These are phyloP conservation scores for Hymenoscyphus repandus DNA, from an alignment of 2,329 filamentous ascomycete species.

Conservation along the genomic window DNA sequence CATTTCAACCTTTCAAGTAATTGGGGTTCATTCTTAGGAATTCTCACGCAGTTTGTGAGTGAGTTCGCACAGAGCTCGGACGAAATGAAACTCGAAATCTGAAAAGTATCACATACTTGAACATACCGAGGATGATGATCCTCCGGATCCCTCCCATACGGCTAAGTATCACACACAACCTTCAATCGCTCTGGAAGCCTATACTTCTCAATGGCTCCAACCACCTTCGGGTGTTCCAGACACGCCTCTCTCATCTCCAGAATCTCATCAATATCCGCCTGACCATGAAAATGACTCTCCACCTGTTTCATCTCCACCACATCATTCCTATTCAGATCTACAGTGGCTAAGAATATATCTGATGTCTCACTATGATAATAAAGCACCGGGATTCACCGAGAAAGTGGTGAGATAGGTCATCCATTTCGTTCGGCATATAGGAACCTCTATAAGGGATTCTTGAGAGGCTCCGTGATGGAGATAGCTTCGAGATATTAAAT, in stretches of 20 bases:
- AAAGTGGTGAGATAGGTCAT: background rate
- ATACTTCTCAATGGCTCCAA: conserved; percentile 16
- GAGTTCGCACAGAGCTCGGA: background rate
- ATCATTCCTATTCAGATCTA: conserved; percentile 14
- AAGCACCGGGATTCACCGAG: conserved; percentile 16
- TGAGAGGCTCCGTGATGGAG: conserved; percentile 22
- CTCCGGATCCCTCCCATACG: conserved; percentile 24
- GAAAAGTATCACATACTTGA: conserved; percentile 19
- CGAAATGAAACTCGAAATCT: background rate
- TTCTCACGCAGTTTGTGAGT: background rate
- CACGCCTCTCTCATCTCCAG: conserved; percentile 22
- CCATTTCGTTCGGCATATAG: conserved; percentile 20
- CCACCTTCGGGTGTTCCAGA: conserved; percentile 18
- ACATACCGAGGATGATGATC: conserved; percentile 20
- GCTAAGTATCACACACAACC: conserved; percentile 25
- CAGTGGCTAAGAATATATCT: conserved; percentile 19
- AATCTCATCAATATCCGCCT: conserved; percentile 23
- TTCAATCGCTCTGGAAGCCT: conserved; percentile 17
- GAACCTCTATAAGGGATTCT: conserved; percentile 15
- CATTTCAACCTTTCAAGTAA: too few relatives aligned
- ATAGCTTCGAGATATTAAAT: conserved; percentile 25
- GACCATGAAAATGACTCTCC: conserved; percentile 18
- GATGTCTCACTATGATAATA: conserved; percentile 23
- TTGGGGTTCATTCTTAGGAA: too few relatives aligned
- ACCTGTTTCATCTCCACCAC: conserved; percentile 18